A percentile compares a stretch with the other conserved stretches of the same genome.
Conservation (phyloP, 768 basidiomycete species). For the Pleurotus giganteus region DNA sequence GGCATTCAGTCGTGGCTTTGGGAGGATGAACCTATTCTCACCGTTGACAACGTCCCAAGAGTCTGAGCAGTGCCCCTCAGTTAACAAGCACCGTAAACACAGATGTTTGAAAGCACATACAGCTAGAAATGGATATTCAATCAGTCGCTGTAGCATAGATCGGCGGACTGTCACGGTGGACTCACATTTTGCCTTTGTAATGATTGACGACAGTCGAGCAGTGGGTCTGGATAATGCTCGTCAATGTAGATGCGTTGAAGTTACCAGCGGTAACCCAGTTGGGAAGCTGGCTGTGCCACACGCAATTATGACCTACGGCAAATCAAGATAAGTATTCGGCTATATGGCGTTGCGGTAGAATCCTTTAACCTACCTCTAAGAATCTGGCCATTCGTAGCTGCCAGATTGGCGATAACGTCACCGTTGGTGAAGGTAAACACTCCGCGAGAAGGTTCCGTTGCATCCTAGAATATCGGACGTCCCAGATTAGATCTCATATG, state of each 20-base stretch:
- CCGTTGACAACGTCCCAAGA: slow-evolving; percentile 55
- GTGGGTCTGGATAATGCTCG: slow-evolving; percentile 30
- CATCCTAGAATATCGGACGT: slow-evolving; percentile 22
- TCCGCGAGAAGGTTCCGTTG: slow-evolving; percentile 35
- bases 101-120: neutral
- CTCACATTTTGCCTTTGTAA: slow-evolving; percentile 37
- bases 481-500: neutral
- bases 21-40: slow-evolving; percentile 14
- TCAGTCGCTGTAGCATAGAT: neutral
- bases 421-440: slow-evolving; percentile 30
- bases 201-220: slow-evolving; percentile 34
- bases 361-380: slow-evolving; percentile 26
- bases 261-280: slow-evolving; percentile 30
- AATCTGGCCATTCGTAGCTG: slow-evolving; percentile 31
- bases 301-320: slow-evolving; percentile 34
- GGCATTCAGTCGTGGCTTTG: slow-evolving; percentile 10
- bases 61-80: slow-evolving; percentile 22
- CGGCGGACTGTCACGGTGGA: neutral
- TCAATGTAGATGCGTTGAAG: slow-evolving; percentile 27
- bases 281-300: slow-evolving; percentile 45
- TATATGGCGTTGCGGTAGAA: too few species aligned
- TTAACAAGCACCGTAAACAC: slow-evolving; percentile 16
- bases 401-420: slow-evolving; percentile 33
- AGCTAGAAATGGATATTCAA: neutral
- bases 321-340: too few species aligned